These are phyloP conservation scores for Neurospora crassa DNA, from an alignment of 2,329 filamentous ascomycete genomes.

Conservation along the genomic window DNA sequence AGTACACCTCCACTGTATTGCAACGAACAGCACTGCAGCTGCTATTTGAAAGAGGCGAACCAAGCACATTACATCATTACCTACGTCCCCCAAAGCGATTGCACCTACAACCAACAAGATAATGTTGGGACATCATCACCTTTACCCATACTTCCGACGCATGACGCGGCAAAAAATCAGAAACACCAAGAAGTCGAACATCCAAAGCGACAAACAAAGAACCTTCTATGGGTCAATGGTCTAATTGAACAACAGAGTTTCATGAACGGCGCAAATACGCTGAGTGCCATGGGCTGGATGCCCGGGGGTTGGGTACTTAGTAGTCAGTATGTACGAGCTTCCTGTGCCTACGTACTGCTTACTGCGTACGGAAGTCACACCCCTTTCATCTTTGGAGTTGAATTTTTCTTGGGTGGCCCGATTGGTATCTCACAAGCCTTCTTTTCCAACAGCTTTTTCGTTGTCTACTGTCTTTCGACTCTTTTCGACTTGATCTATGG, in stretches of 20 bases:
- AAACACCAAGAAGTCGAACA: neutral
- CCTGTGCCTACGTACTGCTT: neutral
- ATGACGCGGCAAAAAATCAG: neutral
- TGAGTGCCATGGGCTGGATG: too few relatives aligned
- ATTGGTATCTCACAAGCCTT: neutral
- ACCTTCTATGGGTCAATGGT: neutral
- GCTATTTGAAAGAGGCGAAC: neutral
- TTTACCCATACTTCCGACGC: neutral
- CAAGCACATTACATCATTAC: neutral
- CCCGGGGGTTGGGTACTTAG: too few relatives aligned
- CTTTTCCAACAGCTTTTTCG: neutral
- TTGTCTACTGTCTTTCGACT: neutral
- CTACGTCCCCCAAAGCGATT: neutral
- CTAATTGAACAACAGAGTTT: neutral
- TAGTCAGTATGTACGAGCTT: neutral
- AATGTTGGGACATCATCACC: neutral
- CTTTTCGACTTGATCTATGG: neutral
- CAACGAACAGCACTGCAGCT: neutral
- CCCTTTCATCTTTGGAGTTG: neutral
- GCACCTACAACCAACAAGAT: neutral
- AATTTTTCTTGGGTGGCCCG: neutral
- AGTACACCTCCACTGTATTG: neutral
- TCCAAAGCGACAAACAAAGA: neutral
- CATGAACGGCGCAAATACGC: neutral
- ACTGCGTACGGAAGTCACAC: neutral